Evolutionary conservation across 2,329 filamentous ascomycete genomes (phyloP).

Genomic region (Fusarium sp.): DNA sequence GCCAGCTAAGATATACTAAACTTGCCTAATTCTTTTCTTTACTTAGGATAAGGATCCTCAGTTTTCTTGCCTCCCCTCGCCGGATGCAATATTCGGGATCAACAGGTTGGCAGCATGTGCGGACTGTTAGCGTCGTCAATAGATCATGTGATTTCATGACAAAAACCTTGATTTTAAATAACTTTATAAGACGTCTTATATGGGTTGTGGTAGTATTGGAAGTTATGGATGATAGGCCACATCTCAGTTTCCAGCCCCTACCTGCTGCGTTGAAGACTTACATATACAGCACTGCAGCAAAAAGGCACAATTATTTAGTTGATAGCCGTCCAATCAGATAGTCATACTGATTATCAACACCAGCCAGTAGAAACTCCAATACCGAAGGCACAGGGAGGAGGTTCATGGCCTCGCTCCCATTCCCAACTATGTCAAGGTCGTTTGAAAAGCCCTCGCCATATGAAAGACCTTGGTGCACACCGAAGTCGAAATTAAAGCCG

Average conservation of each 20-base stretch:
- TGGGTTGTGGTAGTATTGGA: not conserved
- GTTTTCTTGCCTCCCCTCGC: not conserved
- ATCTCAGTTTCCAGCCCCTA: not conserved
- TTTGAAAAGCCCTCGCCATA: constrained; percentile 30
- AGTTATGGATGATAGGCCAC: not conserved
- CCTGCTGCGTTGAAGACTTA: not conserved
- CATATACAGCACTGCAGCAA: not conserved
- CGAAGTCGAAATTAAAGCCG: constrained; percentile 25
- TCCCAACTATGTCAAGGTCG: constrained; percentile 15
- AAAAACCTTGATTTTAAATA: not conserved
- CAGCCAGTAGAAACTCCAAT: constrained; percentile 46
- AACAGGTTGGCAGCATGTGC: not conserved
- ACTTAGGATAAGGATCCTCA: not conserved
- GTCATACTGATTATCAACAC: constrained; percentile 41
- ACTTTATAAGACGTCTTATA: not conserved
- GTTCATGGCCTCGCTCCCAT: constrained; percentile 15
- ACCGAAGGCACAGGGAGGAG: constrained; percentile 44
- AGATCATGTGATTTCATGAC: not conserved
- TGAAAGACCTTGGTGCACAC: constrained; percentile 18
- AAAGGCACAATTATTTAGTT: not conserved
- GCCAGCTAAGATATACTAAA: not conserved
- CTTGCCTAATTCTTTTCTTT: not conserved
- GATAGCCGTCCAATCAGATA: constrained; percentile 10
- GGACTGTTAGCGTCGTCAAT: not conserved
- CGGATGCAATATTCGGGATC: not conserved